Percentiles rank a stretch among this genome's conserved stretches.
phyloP scores from a whole-genome alignment of 208 protist species.

The Crithidia brevicula region DNA sequence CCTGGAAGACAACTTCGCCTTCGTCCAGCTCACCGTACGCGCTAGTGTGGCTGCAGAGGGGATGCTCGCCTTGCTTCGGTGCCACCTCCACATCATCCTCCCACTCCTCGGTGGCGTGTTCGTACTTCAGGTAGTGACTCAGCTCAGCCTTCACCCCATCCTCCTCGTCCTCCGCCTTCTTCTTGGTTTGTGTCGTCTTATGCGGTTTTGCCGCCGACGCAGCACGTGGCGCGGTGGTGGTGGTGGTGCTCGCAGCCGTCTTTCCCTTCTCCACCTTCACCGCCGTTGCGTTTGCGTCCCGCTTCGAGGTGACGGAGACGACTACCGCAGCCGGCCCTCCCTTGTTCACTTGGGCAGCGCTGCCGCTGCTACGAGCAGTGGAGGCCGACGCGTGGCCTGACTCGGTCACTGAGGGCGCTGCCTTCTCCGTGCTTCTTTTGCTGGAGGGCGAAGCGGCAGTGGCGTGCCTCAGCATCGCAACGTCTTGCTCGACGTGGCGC shows the following conservation, averaged over 20 bases:
- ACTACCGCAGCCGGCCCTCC: slow-evolving; percentile 6
- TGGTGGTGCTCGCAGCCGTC: background rate
- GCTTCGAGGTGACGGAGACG: slow-evolving; percentile 12
- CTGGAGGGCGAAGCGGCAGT: slow-evolving; percentile 3
- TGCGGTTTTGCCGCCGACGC: background rate
- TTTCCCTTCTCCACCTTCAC: background rate
- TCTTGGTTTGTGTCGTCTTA: background rate
- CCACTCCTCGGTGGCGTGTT: slow-evolving; percentile 21
- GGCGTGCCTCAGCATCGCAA: slow-evolving; percentile 48
- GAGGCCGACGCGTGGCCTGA: background rate
- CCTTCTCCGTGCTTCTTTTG: slow-evolving; percentile 2
- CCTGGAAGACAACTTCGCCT: slow-evolving; percentile 20
- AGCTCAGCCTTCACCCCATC: background rate
- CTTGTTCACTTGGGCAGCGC: too few relatives aligned
- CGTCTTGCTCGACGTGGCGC: slow-evolving; percentile 53
- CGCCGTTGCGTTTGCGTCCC: background rate
- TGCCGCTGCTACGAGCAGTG: background rate
- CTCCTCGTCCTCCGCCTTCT: background rate
- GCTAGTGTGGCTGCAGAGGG: background rate
- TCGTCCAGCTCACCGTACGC: slow-evolving; percentile 1
- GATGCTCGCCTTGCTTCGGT: background rate
- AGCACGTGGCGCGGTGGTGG: background rate
- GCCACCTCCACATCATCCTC: slow-evolving; percentile 1
- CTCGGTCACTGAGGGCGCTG: background rate
- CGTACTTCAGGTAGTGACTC: slow-evolving; percentile 28